Evolutionary conservation across 306 rosid genomes (phyloP).

Genomic region (Ziziphus jujuba): DNA sequence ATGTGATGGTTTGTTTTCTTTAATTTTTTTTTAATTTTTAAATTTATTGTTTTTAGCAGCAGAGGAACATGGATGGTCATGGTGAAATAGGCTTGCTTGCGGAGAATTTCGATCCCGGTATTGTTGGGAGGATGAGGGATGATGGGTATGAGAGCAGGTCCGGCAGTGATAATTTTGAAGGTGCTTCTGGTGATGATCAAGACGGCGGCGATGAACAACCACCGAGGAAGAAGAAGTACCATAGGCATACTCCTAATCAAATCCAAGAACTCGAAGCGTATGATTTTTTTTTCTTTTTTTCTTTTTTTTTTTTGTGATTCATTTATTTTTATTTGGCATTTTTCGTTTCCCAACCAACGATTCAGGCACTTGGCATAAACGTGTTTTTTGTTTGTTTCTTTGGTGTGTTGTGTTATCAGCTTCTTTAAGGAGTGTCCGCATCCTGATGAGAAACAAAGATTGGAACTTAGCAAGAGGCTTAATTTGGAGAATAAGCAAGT

Average conservation of each 20-base stretch:
- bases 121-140: conserved; percentile 59
- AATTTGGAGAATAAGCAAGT: conserved; percentile 78
- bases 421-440: conserved; percentile 87
- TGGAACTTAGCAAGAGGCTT: conserved; percentile 70
- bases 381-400: no score
- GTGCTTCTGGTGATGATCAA: conserved; percentile 75
- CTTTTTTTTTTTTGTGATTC: conserved; percentile 2
- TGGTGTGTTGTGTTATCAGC: conserved; percentile 48
- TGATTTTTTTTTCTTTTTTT: conserved; percentile 13
- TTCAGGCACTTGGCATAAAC: conserved; percentile 13
- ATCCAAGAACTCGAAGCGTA: conserved; percentile 89
- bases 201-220: conserved; percentile 56
- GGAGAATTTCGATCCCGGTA: conserved; percentile 53
- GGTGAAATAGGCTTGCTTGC: conserved; percentile 50
- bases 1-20: no score
- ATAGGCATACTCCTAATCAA: conserved; percentile 80
- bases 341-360: neutral
- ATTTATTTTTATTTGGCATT: neutral
- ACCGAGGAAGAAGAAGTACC: conserved; percentile 73
- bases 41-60: conserved; percentile 47
- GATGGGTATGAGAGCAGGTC: conserved; percentile 86
- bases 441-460: conserved; percentile 94
- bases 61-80: conserved; percentile 65
- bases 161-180: conserved; percentile 77
- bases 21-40: no score